Evolutionary conservation across 768 basidiomycete genomes (phyloP).

Genomic region (Artomyces pyxidatus): DNA sequence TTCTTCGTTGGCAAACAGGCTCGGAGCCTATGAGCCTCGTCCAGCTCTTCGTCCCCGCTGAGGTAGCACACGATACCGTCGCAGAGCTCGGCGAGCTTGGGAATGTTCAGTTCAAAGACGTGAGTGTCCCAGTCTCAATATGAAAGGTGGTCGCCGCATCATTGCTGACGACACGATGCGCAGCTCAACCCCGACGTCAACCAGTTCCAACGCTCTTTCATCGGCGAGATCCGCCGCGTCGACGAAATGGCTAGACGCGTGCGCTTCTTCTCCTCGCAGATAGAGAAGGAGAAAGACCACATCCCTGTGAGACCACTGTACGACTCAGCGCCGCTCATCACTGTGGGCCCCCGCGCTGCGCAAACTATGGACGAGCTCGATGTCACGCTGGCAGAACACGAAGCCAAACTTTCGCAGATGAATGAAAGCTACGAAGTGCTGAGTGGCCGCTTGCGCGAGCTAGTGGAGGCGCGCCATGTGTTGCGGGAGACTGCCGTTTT

Average conservation of each 20-base stretch:
- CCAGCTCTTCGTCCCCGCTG: constrained; percentile 93
- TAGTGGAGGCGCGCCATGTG: constrained; percentile 92
- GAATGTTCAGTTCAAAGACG: constrained; percentile 96
- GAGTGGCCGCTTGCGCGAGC: constrained; percentile 76
- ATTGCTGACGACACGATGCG: not conserved
- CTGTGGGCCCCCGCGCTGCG: constrained; percentile 86
- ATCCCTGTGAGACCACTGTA: constrained; percentile 78
- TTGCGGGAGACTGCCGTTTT: constrained; percentile 93
- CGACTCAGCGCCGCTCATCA: constrained; percentile 81
- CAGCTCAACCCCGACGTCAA: constrained; percentile 93
- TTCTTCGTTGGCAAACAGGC: constrained; percentile 36
- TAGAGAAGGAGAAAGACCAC: constrained; percentile 76
- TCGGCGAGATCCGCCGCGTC: constrained; percentile 88
- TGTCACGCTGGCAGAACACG: constrained; percentile 78
- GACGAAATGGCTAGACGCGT: constrained; percentile 96
- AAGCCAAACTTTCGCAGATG: constrained; percentile 79
- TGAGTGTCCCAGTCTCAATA: constrained; percentile 30
- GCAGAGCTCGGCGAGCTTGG: constrained; percentile 93
- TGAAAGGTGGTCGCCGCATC: not conserved
- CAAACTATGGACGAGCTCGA: constrained; percentile 94
- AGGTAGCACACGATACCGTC: constrained; percentile 96
- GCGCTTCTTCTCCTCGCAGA: constrained; percentile 82
- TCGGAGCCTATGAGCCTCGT: constrained; percentile 98
- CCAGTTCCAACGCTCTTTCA: constrained; percentile 97
- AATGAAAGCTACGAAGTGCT: constrained; percentile 88